Base-by-base conservation (phyloP, 257 asterid genomes). In the Solanum verrucosum region DNA sequence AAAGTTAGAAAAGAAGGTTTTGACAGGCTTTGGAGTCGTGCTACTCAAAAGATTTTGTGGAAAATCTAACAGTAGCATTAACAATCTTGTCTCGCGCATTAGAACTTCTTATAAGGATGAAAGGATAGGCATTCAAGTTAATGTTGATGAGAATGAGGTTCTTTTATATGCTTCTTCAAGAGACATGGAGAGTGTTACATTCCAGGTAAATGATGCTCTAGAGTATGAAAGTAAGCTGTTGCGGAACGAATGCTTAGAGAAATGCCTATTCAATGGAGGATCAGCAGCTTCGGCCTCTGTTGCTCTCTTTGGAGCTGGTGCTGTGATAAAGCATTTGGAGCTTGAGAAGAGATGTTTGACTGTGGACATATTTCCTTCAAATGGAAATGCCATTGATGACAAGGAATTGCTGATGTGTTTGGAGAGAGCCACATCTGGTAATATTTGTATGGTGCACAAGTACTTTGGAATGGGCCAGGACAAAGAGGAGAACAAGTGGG, bases 291-390 rank as follows among this genome's bases (percentile, higher is more conserved):
- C 92, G 18, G 92, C 98, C 59, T 91, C 98, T 46, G 33, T 92
- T 78, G 98, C 98, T 65, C 95, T 97, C 59, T 93, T 97, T 87
- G 99, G 99, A 86, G 95, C 98, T 91, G 99, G 99, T 87, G 99
- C 97, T 49, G 92, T 92, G 93, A 94, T 97, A 88, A 95, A 92
- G 89, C 96, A 96, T 89, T 92, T 97, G 92, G 99, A 97, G 92
- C 95, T 97, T 84, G 95, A 96, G 84, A 94, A 94, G 91, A 91
- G 95, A 92, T 90, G 87, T 88, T 91, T 97, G 93, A 93, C 95
- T 44, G 98, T 97, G 38, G 99, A 97, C 85, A 75, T 97, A 88
- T 92, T 88, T 79, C 95, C 90, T 88, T 91, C 98, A 46, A 87
- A 88, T 85, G 86, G 79, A 79, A 85, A 87, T 88, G 88, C 89